Base-by-base conservation (phyloP, 495 filamentous ascomycete genomes). In the Podospora appendiculata region DNA sequence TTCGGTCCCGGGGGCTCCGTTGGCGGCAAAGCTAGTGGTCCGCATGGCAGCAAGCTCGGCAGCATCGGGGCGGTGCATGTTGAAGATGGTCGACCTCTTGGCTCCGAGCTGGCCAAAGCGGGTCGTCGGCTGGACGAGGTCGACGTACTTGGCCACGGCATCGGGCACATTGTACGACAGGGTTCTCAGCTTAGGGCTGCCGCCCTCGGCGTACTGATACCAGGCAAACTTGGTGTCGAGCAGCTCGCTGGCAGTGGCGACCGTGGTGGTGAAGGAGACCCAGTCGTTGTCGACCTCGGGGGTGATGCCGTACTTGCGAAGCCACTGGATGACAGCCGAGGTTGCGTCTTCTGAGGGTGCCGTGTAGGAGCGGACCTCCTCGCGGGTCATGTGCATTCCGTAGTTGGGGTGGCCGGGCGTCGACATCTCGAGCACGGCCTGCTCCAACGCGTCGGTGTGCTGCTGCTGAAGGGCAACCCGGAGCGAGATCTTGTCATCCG, bases 111-210 rank as follows among this genome's bases (percentile, higher is more conserved):
- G 54, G 50, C 66, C 62, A 40, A 88, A 87, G 6, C 80, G 82
- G 38, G 78, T 87, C 5, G 82, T 86, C n/a, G 83, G 83, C 64
- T 87, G 83, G 41, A 87, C 77, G 6, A 79, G 73, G 47, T 81
- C 77, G 52, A 88, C 76, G 57, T 84, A 79, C 32, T 64, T 64
- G 50, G 79, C 78, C 6, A 89, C 61, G 6, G 73, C 62, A 47
- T 79, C 73, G 0, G 85, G 85, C 5, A 89, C 72, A 10, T 80
- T 82, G 67, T 88, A 87, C 41, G 72, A 58, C n/a, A 78, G 77
- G 5, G 84, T 80, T 10, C 84, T 75, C 71, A 73, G 63, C 54
- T 59, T 70, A 38, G 57, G 69, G 17, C 47, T 62, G 47, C 49
- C 63, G 66, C 60, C 70, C 45, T 63, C 60, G 17, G 62, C 74